Conservation (phyloP, 2,329 filamentous ascomycete species). For the Fusarium chaquense region DNA sequence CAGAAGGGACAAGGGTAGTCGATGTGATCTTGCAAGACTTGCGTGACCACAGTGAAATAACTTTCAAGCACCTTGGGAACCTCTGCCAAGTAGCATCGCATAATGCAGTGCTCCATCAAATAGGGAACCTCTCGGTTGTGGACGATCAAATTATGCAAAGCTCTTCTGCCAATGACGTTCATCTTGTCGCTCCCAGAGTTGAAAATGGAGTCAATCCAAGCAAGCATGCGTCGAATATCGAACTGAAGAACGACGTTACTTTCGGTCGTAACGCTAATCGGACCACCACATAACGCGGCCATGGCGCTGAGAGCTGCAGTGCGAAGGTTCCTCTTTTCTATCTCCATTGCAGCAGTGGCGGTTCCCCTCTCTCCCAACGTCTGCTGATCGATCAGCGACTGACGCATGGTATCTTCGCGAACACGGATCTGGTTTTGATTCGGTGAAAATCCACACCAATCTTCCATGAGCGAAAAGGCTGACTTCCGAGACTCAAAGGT, state of each 20-base stretch:
- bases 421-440: constrained; percentile 86
- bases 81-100: constrained; percentile 88
- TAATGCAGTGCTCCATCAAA: constrained; percentile 88
- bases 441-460: constrained; percentile 98
- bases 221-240: constrained; percentile 90
- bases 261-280: constrained; percentile 88
- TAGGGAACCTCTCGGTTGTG: constrained; percentile 91
- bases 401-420: constrained; percentile 87
- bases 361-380: constrained; percentile 80
- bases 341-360: constrained; percentile 91
- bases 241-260: constrained; percentile 90
- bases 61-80: constrained; percentile 87
- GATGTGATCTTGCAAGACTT: constrained; percentile 85
- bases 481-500: constrained; percentile 97
- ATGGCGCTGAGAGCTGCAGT: constrained; percentile 94
- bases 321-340: constrained; percentile 92
- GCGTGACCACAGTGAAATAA: constrained; percentile 92
- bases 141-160: constrained; percentile 87
- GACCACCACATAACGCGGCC: constrained; percentile 89
- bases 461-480: constrained; percentile 96
- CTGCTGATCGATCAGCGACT: constrained; percentile 84
- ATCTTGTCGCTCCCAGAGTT: constrained; percentile 90
- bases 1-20: constrained; percentile 89
- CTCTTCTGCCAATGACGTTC: constrained; percentile 88
- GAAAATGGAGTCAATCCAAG: constrained; percentile 97